Conservation (phyloP, 768 basidiomycete genomes). For the Kwoniella sp. region DNA sequence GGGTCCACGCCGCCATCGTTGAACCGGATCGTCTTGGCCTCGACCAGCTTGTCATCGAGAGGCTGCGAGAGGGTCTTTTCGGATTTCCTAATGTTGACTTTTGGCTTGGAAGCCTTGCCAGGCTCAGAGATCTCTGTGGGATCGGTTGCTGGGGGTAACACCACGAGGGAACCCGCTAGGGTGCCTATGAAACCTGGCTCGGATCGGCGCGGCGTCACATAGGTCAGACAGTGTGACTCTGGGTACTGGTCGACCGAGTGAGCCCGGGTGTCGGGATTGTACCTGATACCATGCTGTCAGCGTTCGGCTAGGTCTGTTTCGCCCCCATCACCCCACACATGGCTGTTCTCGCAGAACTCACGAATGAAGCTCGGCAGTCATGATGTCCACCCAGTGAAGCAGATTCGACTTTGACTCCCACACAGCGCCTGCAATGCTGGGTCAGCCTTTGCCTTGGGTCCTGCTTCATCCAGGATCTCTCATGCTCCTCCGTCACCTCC, state of each 20-base stretch:
- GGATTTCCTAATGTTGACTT: slow-evolving; percentile 13
- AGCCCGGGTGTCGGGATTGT: slow-evolving; percentile 34
- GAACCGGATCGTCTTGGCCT: slow-evolving; percentile 31
- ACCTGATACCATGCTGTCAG: slow-evolving; percentile 8
- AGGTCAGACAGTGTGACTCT: slow-evolving; percentile 23
- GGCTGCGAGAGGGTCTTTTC: slow-evolving; percentile 23
- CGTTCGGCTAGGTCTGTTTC: background rate
- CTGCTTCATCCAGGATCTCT: no score
- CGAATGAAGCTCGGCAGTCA: slow-evolving; percentile 35
- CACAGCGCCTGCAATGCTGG: slow-evolving; percentile 26
- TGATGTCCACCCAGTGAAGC: slow-evolving; percentile 46
- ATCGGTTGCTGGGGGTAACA: slow-evolving; percentile 28
- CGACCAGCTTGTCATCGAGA: slow-evolving; percentile 1
- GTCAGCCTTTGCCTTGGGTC: background rate
- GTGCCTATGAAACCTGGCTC: slow-evolving; percentile 36
- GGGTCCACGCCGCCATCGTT: slow-evolving; percentile 47
- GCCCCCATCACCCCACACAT: background rate
- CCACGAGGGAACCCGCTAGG: slow-evolving; percentile 28
- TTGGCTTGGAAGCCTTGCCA: slow-evolving; percentile 10
- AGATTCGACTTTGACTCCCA: slow-evolving; percentile 44
- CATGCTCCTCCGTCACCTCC: no score
- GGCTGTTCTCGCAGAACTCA: slow-evolving; percentile 16
- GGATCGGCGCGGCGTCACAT: slow-evolving; percentile 24
- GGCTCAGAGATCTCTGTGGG: slow-evolving; percentile 11
- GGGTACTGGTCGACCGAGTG: slow-evolving; percentile 42